phyloP scores from a whole-genome alignment of 768 basidiomycete species.

The Termitomyces sp. region DNA sequence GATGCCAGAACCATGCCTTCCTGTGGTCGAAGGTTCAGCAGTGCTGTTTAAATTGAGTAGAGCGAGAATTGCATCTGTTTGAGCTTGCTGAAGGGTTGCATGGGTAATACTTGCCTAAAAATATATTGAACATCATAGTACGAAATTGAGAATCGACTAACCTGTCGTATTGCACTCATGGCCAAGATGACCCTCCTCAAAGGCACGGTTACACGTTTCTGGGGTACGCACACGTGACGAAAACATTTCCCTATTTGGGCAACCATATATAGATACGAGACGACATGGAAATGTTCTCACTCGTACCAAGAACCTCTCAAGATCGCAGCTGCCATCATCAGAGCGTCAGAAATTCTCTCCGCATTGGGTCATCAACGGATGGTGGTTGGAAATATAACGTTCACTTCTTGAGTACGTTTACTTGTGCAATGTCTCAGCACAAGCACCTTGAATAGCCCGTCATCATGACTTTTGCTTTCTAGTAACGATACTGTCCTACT shows the following conservation, averaged over 20 bases:
- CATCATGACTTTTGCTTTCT: background rate
- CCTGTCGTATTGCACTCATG: slow-evolving; percentile 33
- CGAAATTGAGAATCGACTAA: slow-evolving; percentile 9
- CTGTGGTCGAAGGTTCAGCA: slow-evolving; percentile 30
- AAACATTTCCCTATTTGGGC: background rate
- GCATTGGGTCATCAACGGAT: slow-evolving; percentile 9
- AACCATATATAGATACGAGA: no score
- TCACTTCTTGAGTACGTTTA: background rate
- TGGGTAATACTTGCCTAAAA: slow-evolving; percentile 26
- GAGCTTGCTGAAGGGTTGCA: slow-evolving; percentile 77
- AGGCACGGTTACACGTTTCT: slow-evolving; percentile 5
- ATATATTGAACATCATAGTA: slow-evolving; percentile 3
- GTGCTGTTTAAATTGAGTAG: slow-evolving; percentile 83
- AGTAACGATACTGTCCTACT: background rate
- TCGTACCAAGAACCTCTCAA: background rate
- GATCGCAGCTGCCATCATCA: background rate
- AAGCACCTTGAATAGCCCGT: no score
- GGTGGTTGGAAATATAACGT: slow-evolving; percentile 1
- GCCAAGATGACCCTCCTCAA: background rate
- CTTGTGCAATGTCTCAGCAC: background rate
- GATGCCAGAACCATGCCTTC: slow-evolving; percentile 34
- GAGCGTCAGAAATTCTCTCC: background rate
- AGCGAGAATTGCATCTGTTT: slow-evolving; percentile 78
- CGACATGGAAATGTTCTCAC: background rate
- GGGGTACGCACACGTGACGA: slow-evolving; percentile 10